These are phyloP conservation scores for Geranium brycei DNA, from an alignment of 345 rosid species.

Conservation along the genomic window DNA sequence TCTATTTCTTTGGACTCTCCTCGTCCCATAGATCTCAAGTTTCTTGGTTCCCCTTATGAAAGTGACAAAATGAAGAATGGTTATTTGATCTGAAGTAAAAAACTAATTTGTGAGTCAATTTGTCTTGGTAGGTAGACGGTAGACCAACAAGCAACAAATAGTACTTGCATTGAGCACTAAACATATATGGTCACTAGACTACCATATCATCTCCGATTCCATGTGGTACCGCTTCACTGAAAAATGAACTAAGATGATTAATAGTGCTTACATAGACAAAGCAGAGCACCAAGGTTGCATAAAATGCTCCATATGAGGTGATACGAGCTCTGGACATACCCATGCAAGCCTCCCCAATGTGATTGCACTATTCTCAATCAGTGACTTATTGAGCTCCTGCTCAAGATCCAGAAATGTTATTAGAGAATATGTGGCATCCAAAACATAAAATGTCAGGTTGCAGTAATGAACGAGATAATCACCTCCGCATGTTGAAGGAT, in stretches of 20 bases:
- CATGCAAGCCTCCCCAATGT: slow-evolving; percentile 96
- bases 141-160: too few relatives aligned
- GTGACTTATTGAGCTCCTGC: slow-evolving; percentile 79
- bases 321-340: slow-evolving; percentile 94
- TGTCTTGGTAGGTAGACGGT: too few relatives aligned
- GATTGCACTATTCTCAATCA: slow-evolving; percentile 89
- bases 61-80: too few relatives aligned
- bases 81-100: too few relatives aligned
- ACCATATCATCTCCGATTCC: neutral
- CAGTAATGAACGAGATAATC: slow-evolving; percentile 3
- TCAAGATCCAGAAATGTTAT: slow-evolving; percentile 12
- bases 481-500: slow-evolving; percentile 84
- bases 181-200: neutral
- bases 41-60: too few relatives aligned
- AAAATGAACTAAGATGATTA: neutral
- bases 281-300: slow-evolving; percentile 94
- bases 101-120: too few relatives aligned
- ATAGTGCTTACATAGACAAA: slow-evolving; percentile 58
- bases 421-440: neutral
- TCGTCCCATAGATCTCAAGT: too few relatives aligned
- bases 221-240: neutral
- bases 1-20: too few relatives aligned
- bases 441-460: neutral
- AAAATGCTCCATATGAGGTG: slow-evolving; percentile 98
- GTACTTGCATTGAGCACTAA: too few relatives aligned